Evolutionary conservation across 345 rosid species (phyloP).

Genomic region (Durio zibethinus): DNA sequence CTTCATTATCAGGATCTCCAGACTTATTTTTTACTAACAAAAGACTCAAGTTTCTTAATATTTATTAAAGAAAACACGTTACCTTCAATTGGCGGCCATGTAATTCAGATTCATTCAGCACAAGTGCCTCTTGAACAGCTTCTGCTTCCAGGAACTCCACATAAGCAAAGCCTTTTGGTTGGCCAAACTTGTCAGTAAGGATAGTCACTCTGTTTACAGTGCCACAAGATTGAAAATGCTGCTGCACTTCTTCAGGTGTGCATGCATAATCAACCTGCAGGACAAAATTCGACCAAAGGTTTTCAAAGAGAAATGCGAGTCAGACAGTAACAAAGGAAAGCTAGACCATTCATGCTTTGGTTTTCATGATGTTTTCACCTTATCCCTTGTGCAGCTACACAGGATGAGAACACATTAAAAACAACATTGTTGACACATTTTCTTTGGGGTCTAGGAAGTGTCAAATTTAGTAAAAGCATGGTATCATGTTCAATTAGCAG

Average conservation of each 20-base stretch:
- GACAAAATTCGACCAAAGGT: slow-evolving; percentile 1
- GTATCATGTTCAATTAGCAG: neutral
- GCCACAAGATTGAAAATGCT: slow-evolving; percentile 95
- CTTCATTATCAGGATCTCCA: neutral
- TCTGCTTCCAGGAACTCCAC: slow-evolving; percentile 87
- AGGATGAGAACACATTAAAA: neutral
- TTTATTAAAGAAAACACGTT: neutral
- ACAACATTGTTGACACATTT: neutral
- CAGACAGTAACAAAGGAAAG: neutral
- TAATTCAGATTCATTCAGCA: slow-evolving; percentile 80
- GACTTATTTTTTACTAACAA: neutral
- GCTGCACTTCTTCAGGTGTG: slow-evolving; percentile 98
- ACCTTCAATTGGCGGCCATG: slow-evolving; percentile 98
- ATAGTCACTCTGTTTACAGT: slow-evolving; percentile 92
- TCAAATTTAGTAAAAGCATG: neutral
- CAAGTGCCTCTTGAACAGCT: slow-evolving; percentile 82
- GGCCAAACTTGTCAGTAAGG: slow-evolving; percentile 89
- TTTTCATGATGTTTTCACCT: slow-evolving; percentile 2
- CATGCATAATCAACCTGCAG: slow-evolving; percentile 90
- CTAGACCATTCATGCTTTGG: neutral
- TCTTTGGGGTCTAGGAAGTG: neutral
- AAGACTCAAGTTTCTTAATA: neutral
- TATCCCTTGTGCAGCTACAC: neutral
- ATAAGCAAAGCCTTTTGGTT: slow-evolving; percentile 97
- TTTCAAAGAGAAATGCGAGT: slow-evolving; percentile 7